A percentile compares a stretch with the other conserved stretches of the same genome.
Conservation (phyloP, 768 basidiomycete species). For the Boletus subcaerulescens region DNA sequence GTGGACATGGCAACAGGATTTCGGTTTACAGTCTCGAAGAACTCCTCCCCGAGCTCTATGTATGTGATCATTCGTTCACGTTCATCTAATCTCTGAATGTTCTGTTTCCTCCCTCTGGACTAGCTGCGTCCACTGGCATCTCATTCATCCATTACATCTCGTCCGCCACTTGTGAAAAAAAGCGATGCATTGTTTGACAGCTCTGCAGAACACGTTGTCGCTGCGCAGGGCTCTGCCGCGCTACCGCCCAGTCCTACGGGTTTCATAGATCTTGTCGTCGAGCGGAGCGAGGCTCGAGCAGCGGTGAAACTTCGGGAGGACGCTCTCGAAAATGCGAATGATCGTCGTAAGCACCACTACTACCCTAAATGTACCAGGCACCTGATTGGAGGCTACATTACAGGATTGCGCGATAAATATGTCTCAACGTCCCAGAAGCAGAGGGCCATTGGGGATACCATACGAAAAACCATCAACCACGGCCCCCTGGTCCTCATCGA, state of each 20-base stretch:
- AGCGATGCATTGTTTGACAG: too few relatives aligned
- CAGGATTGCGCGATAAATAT: too few relatives aligned
- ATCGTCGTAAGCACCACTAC: too few relatives aligned
- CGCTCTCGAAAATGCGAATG: neutral
- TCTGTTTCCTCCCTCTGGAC: neutral
- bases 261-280: neutral
- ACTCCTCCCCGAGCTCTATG: neutral
- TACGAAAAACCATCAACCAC: neutral
- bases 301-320: neutral
- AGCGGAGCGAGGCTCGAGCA: neutral
- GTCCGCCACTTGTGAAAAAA: neutral
- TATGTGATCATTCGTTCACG: neutral
- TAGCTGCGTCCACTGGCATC: neutral
- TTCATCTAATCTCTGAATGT: neutral
- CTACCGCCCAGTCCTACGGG: neutral
- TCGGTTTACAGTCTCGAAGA: neutral
- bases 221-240: neutral
- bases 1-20: neutral
- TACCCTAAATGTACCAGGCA: too few relatives aligned
- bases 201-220: too few relatives aligned
- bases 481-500: neutral
- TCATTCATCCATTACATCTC: neutral
- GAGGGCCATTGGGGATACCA: neutral
- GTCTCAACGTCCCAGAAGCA: too few relatives aligned
- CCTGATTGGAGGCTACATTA: too few relatives aligned